Percentiles rank a stretch among this genome's conserved stretches.
Conservation (phyloP, 2,329 filamentous ascomycete genomes). For the Neurospora sp. region DNA sequence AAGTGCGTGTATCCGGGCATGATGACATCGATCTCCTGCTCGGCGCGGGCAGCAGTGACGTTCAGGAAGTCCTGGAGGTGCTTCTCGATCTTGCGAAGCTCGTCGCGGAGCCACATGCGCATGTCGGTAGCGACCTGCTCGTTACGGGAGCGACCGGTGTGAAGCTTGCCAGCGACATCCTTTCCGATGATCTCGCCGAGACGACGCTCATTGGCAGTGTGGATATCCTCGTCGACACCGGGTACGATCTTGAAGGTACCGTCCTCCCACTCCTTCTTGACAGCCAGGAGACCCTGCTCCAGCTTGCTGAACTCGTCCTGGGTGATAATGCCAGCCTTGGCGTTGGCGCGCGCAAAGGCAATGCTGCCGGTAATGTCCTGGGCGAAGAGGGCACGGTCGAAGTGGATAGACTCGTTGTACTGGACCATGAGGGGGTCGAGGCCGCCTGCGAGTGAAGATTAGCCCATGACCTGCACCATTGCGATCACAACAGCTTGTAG, state of each 20-base stretch:
- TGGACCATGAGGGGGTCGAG: conserved; percentile 78
- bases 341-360: conserved; percentile 72
- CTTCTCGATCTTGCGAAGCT: conserved; percentile 58
- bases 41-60: conserved; percentile 58
- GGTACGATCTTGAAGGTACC: conserved; percentile 41
- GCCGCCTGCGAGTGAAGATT: conserved; percentile 43
- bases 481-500: background rate
- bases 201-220: conserved; percentile 62
- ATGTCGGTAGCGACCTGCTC: conserved; percentile 88
- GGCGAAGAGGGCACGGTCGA: conserved; percentile 67
- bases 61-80: conserved; percentile 60
- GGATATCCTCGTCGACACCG: conserved; percentile 49
- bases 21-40: conserved; percentile 63
- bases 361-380: conserved; percentile 74
- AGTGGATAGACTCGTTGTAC: conserved; percentile 75
- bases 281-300: conserved; percentile 55
- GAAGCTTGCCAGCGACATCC: conserved; percentile 76
- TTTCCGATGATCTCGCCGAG: conserved; percentile 80
- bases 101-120: conserved; percentile 72
- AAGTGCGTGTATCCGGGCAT: conserved; percentile 89
- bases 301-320: conserved; percentile 63
- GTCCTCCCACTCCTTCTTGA: conserved; percentile 43
- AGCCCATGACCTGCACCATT: conserved; percentile 2
- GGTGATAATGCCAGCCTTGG: conserved; percentile 64
- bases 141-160: conserved; percentile 79